These are phyloP conservation scores for Eucalyptus tenuipes DNA, from an alignment of 345 rosid genomes.

Conservation along the genomic window DNA sequence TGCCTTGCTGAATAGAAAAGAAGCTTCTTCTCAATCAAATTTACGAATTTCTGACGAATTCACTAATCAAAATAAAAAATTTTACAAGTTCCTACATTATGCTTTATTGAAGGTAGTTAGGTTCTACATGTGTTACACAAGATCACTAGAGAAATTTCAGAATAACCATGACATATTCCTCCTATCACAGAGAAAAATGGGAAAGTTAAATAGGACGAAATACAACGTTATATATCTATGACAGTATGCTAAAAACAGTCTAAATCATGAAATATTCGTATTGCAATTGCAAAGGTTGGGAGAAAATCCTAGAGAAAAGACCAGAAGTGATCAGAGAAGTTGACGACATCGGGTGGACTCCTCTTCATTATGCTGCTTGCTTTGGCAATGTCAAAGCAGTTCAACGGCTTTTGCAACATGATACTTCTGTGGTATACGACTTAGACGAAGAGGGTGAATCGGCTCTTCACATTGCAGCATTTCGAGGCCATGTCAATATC, in stretches of 20 bases:
- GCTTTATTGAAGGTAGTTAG: background rate
- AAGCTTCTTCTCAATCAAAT: background rate
- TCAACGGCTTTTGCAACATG: background rate
- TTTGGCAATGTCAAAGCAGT: background rate
- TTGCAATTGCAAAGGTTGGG: background rate
- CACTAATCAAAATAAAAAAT: background rate
- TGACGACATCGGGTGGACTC: background rate
- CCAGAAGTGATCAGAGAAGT: too few relatives aligned
- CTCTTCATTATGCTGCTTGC: background rate
- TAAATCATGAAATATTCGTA: background rate
- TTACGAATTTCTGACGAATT: background rate
- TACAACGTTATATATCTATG: background rate
- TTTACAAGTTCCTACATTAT: background rate
- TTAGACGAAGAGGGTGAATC: background rate
- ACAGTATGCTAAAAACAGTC: background rate
- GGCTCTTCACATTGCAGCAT: background rate
- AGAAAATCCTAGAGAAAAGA: too few relatives aligned
- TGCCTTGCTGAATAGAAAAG: background rate
- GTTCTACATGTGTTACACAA: background rate
- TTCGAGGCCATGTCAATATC: background rate
- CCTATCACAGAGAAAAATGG: rapidly evolving
- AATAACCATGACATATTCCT: background rate
- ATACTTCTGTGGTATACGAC: background rate
- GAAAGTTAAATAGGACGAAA: background rate
- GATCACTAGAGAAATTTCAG: background rate